Evolutionary conservation across 2,329 filamentous ascomycete genomes (phyloP).

Genomic region (Beauveria medogensis): DNA sequence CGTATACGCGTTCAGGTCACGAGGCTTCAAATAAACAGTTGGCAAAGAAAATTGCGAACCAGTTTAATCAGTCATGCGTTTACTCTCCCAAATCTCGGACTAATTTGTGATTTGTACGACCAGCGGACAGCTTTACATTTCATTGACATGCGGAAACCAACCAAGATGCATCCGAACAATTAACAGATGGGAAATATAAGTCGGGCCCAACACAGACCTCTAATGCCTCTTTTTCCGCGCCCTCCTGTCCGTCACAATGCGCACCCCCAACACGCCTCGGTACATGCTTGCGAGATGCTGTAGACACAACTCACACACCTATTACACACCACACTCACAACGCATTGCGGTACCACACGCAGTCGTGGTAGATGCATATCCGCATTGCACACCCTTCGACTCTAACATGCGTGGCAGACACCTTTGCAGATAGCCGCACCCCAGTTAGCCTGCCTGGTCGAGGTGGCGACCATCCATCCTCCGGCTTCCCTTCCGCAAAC

Average conservation of each 20-base stretch:
- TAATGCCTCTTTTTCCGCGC: neutral
- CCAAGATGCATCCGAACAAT: neutral
- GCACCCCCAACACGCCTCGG: neutral
- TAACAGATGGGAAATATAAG: neutral
- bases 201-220: neutral
- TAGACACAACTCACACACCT: neutral
- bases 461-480: neutral
- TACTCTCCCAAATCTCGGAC: neutral
- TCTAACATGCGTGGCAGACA: neutral
- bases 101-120: neutral
- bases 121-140: neutral
- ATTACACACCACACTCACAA: neutral
- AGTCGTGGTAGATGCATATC: conserved; percentile 2
- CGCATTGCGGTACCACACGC: neutral
- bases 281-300: neutral
- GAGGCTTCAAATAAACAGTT: no score
- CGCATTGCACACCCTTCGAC: neutral
- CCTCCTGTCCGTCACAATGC: neutral
- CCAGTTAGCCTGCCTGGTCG: neutral
- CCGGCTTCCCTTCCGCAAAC: conserved; percentile 9
- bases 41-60: no score
- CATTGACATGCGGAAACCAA: neutral
- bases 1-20: no score
- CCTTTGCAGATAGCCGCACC: neutral
- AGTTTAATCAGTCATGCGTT: neutral